Evolutionary conservation across 164 flowering plant species (phyloP).

Genomic region (Brasenia schreberi): DNA sequence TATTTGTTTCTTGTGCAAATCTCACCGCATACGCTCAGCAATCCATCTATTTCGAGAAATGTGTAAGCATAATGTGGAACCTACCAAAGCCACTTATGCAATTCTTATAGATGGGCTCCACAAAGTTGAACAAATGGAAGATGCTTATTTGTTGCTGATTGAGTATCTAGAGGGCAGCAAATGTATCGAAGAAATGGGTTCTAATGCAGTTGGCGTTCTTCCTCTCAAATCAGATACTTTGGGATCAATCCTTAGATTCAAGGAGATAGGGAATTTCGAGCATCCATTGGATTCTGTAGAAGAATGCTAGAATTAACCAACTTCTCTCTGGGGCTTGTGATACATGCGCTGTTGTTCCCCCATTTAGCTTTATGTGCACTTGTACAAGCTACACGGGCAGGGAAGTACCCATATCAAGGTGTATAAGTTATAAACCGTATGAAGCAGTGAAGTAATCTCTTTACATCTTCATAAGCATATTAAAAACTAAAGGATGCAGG

Average conservation of each 20-base stretch:
- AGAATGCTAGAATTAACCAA: too few relatives aligned
- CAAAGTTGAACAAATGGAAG: constrained; percentile 7
- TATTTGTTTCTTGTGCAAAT: constrained; percentile 14
- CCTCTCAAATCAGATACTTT: neutral
- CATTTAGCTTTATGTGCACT: too few relatives aligned
- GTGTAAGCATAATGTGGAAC: constrained; percentile 20
- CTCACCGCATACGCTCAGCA: constrained; percentile 9
- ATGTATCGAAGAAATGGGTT: neutral
- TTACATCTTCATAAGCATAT: too few relatives aligned
- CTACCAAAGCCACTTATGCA: constrained; percentile 10
- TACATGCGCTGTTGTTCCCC: too few relatives aligned
- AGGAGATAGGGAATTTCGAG: neutral
- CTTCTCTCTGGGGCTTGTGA: too few relatives aligned
- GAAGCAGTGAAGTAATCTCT: too few relatives aligned
- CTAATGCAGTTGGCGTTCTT: constrained; percentile 16
- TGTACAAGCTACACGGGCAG: too few relatives aligned
- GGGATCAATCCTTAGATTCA: neutral
- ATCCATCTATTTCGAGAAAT: constrained; percentile 16
- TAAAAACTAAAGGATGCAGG: too few relatives aligned
- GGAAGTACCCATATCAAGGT: too few relatives aligned
- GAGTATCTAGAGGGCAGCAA: constrained; percentile 5
- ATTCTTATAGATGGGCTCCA: constrained; percentile 8
- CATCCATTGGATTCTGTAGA: too few relatives aligned
- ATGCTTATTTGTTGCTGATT: constrained; percentile 8
- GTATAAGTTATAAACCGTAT: too few relatives aligned